Conservation (phyloP, 352 stramenopile species). For the Phytophthora sp. region DNA sequence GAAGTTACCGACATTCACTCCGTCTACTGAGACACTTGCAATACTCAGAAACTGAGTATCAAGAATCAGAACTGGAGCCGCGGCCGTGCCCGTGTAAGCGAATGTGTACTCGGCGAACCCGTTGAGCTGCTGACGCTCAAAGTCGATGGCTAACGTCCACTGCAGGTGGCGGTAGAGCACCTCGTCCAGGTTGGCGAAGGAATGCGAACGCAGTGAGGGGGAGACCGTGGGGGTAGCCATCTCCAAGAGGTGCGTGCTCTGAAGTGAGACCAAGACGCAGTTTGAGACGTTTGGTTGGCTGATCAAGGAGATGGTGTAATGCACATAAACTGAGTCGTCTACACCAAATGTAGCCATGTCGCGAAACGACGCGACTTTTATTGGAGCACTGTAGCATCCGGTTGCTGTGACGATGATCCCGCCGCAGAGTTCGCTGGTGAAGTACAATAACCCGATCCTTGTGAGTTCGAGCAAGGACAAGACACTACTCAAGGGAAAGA, state of each 20-base stretch:
- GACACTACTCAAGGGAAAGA: constrained; percentile 57
- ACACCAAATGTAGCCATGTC: constrained; percentile 18
- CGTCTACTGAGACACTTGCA: constrained; percentile 57
- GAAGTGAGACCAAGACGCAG: background rate
- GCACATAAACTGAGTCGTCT: background rate
- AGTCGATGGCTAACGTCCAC: constrained; percentile 87
- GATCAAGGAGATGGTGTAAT: background rate
- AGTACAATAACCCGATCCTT: constrained; percentile 92
- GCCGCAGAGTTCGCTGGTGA: constrained; percentile 88
- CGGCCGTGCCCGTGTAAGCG: constrained; percentile 35
- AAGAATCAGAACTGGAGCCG: constrained; percentile 56
- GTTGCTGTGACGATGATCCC: constrained; percentile 67
- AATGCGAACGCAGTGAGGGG: constrained; percentile 55
- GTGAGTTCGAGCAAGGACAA: constrained; percentile 90
- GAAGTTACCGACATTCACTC: constrained; percentile 52
- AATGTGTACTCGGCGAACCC: constrained; percentile 88
- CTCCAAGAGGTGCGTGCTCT: too few species aligned
- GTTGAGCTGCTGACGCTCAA: constrained; percentile 67
- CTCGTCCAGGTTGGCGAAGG: constrained; percentile 87
- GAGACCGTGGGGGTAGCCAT: constrained; percentile 1
- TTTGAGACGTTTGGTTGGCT: constrained; percentile 9
- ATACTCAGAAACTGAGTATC: constrained; percentile 88
- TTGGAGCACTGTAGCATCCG: background rate
- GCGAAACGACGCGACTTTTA: constrained; percentile 27
- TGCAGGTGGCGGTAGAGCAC: constrained; percentile 83